Base-by-base conservation (phyloP, 2,329 filamentous ascomycete species). In the Aspergillus awamori region DNA sequence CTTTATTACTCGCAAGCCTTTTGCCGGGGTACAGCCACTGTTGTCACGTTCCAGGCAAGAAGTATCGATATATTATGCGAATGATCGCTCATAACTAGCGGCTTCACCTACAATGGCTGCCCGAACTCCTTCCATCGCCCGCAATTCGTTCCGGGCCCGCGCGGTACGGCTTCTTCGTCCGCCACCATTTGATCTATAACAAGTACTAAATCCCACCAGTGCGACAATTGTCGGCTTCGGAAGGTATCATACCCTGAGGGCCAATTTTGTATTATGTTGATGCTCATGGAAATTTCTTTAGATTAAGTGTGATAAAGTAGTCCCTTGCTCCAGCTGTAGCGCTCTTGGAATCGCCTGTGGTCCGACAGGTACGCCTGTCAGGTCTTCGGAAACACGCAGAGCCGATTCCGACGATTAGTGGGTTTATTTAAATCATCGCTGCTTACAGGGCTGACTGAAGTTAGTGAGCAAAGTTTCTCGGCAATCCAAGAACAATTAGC, bases 161-260 rank as follows among this genome's bases (percentile, higher is more conserved):
- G 69, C 69, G 41, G 68, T 70, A 67, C 20, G 65, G 53, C 28
- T 49, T n/a, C 41, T 3, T 10, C 26, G 13, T 20, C 15, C n/a
- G 6, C 30, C n/a, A 5, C 22, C 15, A 15, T 10, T 28, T 38
- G 13, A 41, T 30, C 26, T 8, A 24, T n/a, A 48, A 22, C 39
- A 33, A 53, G 15, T 57, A 36, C 33, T 6, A 6, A 10, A 61
- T 36, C 26, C 26, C 4, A 8, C 24, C 17, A 72, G 70, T 72
- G 70, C 28, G 69, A 72, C 38, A 72, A 72, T 59, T 72, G 70
- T 58, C 68, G 70, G 47, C 45, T 66, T 24, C 64, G 70, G 45
- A 72, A 72, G 67, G 70, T 72, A 63, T 45, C 8, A 26, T 24
- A 28, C 22, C 17, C 28, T n/a, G 30, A 8, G 26, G 26, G 5